phyloP scores from a whole-genome alignment of 257 asterid genomes.

The Nicotiana tomentosiformis region DNA sequence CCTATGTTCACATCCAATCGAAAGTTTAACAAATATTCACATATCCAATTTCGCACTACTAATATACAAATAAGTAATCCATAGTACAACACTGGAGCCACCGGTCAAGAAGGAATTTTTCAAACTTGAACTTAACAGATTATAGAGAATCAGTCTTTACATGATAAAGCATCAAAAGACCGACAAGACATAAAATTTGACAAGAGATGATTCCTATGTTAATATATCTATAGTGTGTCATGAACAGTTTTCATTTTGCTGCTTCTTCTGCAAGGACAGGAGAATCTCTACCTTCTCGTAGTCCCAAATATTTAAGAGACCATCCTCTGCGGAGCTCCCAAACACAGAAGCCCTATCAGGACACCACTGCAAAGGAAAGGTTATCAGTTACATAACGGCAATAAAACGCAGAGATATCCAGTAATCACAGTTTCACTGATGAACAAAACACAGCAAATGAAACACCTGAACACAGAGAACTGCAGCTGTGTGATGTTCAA shows the following conservation, averaged over 20 bases:
- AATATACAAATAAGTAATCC: neutral
- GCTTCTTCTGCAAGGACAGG: slow-evolving; percentile 2
- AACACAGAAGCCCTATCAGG: slow-evolving; percentile 84
- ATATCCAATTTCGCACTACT: neutral
- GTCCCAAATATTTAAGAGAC: slow-evolving; percentile 90
- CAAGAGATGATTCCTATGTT: neutral
- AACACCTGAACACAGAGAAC: slow-evolving; percentile 96
- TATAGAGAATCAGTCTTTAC: neutral
- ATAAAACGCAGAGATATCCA: neutral
- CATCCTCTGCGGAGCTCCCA: slow-evolving; percentile 98
- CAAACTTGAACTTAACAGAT: neutral
- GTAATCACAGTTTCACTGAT: neutral
- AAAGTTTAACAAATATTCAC: neutral
- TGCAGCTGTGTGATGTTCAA: slow-evolving; percentile 83
- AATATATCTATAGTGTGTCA: neutral
- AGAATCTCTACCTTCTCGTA: slow-evolving; percentile 63
- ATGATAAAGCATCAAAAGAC: neutral
- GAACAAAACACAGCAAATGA: slow-evolving; percentile 13
- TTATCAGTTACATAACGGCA: neutral
- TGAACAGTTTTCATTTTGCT: neutral
- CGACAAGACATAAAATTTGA: neutral
- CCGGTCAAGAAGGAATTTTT: neutral
- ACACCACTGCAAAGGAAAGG: slow-evolving; percentile 63
- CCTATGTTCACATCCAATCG: neutral
- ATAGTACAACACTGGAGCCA: neutral